These are phyloP conservation scores for Hemisphaericaspora xylanilytica DNA, from an alignment of 1,139 yeast genomes.

Conservation along the genomic window DNA sequence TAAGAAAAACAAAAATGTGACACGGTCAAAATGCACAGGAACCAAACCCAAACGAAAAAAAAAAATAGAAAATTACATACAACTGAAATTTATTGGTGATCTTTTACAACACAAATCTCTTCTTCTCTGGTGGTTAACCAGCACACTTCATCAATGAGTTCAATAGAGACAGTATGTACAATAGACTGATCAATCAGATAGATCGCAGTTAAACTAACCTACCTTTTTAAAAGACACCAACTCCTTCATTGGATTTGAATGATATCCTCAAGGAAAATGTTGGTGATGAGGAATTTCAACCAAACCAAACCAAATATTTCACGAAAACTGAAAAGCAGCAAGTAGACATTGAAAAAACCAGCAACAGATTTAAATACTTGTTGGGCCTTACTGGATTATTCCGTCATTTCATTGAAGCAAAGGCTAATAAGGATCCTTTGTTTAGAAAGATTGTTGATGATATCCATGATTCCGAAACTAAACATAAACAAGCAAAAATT, in stretches of 20 bases:
- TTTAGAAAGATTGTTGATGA: conserved; percentile 49
- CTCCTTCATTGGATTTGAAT: conserved; percentile 21
- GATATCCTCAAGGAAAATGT: conserved; percentile 14
- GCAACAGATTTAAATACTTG: conserved; percentile 62
- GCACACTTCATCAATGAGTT: neutral
- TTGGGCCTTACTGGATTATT: conserved; percentile 66
- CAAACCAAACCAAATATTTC: conserved; percentile 35
- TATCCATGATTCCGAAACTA: conserved; percentile 32
- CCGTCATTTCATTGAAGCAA: conserved; percentile 64
- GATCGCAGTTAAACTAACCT: neutral
- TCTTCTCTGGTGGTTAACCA: neutral
- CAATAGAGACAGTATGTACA: neutral
- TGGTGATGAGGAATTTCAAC: conserved; percentile 15
- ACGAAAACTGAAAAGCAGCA: conserved; percentile 46
- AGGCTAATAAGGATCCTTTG: conserved; percentile 61
- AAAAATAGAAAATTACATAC: no score
- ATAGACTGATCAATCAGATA: no score
- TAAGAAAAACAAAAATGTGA: no score
- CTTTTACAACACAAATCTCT: neutral
- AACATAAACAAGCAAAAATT: conserved; percentile 11
- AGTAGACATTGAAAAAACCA: conserved; percentile 53
- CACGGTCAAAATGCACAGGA: no score
- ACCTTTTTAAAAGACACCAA: conserved; percentile 2
- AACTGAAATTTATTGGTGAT: neutral
- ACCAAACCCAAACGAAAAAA: no score